Percentiles rank a stretch among this genome's conserved stretches.
Evolutionary conservation across 441 rosid species (phyloP).

Genomic region (Aquilaria agallochum): DNA sequence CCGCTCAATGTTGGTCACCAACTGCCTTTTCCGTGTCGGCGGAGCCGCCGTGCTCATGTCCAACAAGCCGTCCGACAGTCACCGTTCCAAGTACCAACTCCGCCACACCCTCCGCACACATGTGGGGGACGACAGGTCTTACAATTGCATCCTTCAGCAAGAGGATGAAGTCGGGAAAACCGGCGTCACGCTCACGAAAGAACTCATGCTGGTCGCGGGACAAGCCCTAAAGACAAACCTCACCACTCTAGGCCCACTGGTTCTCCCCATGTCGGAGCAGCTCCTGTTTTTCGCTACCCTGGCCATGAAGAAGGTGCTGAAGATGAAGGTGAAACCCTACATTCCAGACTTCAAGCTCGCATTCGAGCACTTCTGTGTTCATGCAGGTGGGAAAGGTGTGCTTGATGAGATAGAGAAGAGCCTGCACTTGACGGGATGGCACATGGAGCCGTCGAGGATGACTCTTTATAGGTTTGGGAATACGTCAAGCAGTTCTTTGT

Average conservation of each 20-base stretch:
- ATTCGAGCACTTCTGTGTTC: conserved; percentile 15
- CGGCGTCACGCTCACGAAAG: conserved; percentile 31
- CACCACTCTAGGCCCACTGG: conserved; percentile 36
- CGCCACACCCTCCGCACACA: conserved; percentile 34
- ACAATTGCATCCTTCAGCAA: conserved; percentile 28
- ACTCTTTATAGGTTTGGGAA: conserved; percentile 22
- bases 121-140: conserved; percentile 29
- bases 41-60: conserved; percentile 43
- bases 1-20: conserved; percentile 34
- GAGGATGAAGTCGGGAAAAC: conserved; percentile 24
- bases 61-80: conserved; percentile 26
- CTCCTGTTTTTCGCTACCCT: conserved; percentile 22
- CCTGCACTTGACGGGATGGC: conserved; percentile 6
- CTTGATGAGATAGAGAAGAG: conserved; percentile 19
- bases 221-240: conserved; percentile 37
- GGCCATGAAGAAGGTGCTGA: conserved; percentile 21
- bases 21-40: conserved; percentile 43
- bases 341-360: conserved; percentile 11
- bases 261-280: conserved; percentile 35
- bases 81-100: conserved; percentile 28
- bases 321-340: conserved; percentile 15
- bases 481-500: conserved; percentile 17
- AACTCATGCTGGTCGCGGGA: conserved; percentile 39
- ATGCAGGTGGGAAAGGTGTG: conserved; percentile 18
- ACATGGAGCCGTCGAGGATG: conserved; percentile 19